phyloP scores from a whole-genome alignment of 2,329 filamentous ascomycete species.

The Phoma sp. region DNA sequence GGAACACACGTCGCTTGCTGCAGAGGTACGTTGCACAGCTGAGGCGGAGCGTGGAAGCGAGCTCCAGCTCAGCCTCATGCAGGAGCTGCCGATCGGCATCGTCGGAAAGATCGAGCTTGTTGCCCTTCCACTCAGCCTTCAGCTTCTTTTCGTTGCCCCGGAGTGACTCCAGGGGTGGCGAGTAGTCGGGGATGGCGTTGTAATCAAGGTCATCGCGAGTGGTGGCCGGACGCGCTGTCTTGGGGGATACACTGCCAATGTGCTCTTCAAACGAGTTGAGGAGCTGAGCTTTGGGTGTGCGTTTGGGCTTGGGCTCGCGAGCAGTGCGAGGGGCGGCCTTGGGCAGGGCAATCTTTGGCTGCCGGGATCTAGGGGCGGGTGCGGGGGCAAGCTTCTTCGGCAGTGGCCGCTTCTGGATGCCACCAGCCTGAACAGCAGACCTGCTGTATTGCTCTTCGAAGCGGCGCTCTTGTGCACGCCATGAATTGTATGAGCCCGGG shows the following conservation, averaged over 20 bases:
- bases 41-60: constrained; percentile 80
- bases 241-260: constrained; percentile 41
- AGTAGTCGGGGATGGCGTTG: constrained; percentile 72
- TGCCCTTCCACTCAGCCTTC: constrained; percentile 88
- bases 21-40: constrained; percentile 89
- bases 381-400: constrained; percentile 48
- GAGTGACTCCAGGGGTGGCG: constrained; percentile 71
- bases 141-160: constrained; percentile 69
- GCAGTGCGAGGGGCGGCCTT: constrained; percentile 42
- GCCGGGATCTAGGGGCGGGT: constrained; percentile 39
- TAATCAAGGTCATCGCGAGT: constrained; percentile 87
- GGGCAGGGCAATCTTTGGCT: constrained; percentile 43
- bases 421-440: constrained; percentile 45
- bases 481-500: constrained; percentile 41
- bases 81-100: constrained; percentile 70
- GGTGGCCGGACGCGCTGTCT: constrained; percentile 54
- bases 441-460: constrained; percentile 56
- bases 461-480: constrained; percentile 54
- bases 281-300: constrained; percentile 40
- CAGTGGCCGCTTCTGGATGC: constrained; percentile 47
- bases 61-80: constrained; percentile 76
- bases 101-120: constrained; percentile 74
- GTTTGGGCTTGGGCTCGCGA: constrained; percentile 45
- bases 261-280: constrained; percentile 47
- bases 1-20: constrained; percentile 91